Evolutionary conservation across 192 early-diverging fungal species (phyloP).

Genomic region (Backusella liffmaniae): DNA sequence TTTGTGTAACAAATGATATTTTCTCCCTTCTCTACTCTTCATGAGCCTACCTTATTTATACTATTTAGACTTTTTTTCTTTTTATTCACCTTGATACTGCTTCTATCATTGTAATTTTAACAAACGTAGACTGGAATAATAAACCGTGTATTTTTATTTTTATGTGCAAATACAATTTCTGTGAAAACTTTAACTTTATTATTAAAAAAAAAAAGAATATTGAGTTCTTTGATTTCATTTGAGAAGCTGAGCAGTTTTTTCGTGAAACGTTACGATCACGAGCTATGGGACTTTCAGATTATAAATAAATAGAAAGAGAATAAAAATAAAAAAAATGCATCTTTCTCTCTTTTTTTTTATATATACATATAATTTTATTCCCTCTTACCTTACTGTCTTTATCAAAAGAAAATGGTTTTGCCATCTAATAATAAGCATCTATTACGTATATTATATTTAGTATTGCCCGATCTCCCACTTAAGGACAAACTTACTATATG

Average conservation of each 20-base stretch:
- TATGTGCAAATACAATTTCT: not conserved
- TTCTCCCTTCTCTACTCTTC: not conserved
- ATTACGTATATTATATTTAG: not conserved
- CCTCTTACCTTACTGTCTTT: not conserved
- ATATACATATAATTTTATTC: not conserved
- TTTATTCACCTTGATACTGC: not conserved
- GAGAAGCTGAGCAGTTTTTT: not conserved
- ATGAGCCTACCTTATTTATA: not conserved
- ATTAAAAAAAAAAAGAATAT: not conserved
- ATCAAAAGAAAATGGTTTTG: not conserved
- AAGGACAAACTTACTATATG: not conserved
- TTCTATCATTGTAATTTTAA: not conserved
- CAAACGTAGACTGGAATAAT: not conserved
- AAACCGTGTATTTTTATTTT: not conserved
- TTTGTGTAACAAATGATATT: not conserved
- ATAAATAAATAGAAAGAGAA: not conserved
- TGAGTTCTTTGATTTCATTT: not conserved
- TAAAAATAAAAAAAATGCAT: not conserved
- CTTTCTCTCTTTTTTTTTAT: not conserved
- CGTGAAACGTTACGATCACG: constrained; percentile 3
- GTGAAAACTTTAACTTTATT: not conserved
- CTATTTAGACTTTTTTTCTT: not conserved
- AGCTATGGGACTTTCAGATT: not conserved
- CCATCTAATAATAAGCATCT: not conserved
- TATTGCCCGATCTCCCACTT: not conserved